Conservation (phyloP, 331 rosid species). For the Rhamnella rubrinervis region DNA sequence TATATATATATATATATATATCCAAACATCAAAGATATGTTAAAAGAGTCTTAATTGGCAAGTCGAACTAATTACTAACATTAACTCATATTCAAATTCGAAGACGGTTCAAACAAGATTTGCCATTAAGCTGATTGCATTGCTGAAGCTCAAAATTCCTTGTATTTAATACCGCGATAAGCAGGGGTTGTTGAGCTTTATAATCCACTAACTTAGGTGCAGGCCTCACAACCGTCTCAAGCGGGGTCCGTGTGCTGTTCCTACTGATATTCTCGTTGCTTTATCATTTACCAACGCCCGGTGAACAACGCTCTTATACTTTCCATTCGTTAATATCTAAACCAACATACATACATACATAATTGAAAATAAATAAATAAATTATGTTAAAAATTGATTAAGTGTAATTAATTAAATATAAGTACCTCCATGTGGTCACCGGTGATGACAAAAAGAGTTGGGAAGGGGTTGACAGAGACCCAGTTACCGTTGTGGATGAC, state of each 20-base stretch:
- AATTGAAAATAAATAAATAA: neutral
- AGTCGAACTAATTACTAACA: no score
- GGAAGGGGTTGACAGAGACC: conserved; percentile 39
- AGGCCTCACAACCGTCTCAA: conserved; percentile 41
- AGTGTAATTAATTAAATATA: no score
- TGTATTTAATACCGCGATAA: conserved; percentile 40
- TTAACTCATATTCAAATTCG: conserved; percentile 18
- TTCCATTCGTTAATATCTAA: conserved; percentile 57
- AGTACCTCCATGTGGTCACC: conserved; percentile 65
- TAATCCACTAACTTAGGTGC: conserved; percentile 30
- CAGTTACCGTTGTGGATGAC: conserved; percentile 35
- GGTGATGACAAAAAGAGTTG: conserved; percentile 37
- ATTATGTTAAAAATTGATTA: neutral
- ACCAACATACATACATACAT: neutral
- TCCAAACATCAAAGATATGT: no score
- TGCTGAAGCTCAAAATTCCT: conserved; percentile 50
- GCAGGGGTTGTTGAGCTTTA: conserved; percentile 18
- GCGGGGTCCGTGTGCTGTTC: conserved; percentile 45
- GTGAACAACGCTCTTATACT: conserved; percentile 57
- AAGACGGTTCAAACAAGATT: conserved; percentile 45
- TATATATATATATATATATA: no score
- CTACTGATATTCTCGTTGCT: conserved; percentile 45
- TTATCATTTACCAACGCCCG: conserved; percentile 43
- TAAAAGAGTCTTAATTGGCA: no score
- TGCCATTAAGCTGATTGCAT: conserved; percentile 24